These are phyloP conservation scores for Myxozyma vanderwaltii DNA, from an alignment of 805 yeast species.

Conservation along the genomic window DNA sequence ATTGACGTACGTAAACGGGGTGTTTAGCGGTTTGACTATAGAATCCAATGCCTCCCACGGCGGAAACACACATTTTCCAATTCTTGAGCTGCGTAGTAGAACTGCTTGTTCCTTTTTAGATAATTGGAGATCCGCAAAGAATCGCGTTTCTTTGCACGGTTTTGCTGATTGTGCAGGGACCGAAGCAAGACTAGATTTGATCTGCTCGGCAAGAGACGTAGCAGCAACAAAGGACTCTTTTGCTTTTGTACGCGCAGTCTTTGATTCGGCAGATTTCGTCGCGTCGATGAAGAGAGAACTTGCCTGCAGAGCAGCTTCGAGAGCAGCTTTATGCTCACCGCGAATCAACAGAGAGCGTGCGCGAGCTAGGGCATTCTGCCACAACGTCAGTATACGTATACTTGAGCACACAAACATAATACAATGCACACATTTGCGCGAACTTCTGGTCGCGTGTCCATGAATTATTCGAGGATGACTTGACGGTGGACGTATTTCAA, in stretches of 20 bases:
- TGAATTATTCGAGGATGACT: no score
- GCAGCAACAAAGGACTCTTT: neutral
- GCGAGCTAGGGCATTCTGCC: constrained; percentile 16
- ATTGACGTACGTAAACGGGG: constrained; percentile 9
- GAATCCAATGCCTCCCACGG: constrained; percentile 29
- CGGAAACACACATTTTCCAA: constrained; percentile 23
- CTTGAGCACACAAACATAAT: neutral
- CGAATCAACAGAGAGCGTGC: constrained; percentile 4
- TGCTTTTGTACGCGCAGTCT: neutral
- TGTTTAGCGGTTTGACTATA: neutral
- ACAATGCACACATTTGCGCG: constrained; percentile 3
- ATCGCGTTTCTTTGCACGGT: neutral
- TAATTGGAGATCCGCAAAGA: constrained; percentile 4
- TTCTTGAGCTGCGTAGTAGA: constrained; percentile 21
- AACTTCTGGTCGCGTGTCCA: neutral
- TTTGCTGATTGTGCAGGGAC: neutral
- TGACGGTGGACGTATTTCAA: neutral
- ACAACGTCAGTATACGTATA: neutral
- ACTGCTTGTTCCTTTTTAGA: constrained; percentile 15
- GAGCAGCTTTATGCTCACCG: constrained; percentile 7
- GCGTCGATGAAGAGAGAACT: constrained; percentile 14
- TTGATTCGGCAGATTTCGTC: neutral
- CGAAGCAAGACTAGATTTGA: constrained; percentile 1
- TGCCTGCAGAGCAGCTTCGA: constrained; percentile 11
- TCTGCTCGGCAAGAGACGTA: neutral